A percentile compares a stretch with the other conserved stretches of the same genome.
These are phyloP conservation scores for Escovopsis sp. DNA, from an alignment of 2,329 filamentous ascomycete species.

Conservation along the genomic window DNA sequence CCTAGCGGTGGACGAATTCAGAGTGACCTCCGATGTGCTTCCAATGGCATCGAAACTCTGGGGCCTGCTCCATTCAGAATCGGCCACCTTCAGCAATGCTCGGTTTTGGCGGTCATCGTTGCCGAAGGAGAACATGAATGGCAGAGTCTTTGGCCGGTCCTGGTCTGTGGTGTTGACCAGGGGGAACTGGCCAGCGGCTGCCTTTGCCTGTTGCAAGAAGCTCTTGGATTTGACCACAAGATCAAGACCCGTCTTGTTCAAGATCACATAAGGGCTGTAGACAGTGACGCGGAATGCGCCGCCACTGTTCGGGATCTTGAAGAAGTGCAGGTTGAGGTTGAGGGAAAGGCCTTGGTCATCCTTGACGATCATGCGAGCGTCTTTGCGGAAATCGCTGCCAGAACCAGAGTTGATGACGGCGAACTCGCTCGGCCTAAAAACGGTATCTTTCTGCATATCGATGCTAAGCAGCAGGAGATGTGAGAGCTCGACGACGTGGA, in stretches of 20 bases:
- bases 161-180: conserved; percentile 30
- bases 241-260: conserved; percentile 89
- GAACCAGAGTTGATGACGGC: conserved; percentile 88
- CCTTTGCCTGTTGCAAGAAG: conserved; percentile 68
- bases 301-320: conserved; percentile 75
- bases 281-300: conserved; percentile 93
- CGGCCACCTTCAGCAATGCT: conserved; percentile 71
- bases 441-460: conserved; percentile 88
- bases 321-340: conserved; percentile 80
- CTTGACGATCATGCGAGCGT: conserved; percentile 65
- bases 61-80: conserved; percentile 91
- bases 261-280: conserved; percentile 84
- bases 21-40: conserved; percentile 74
- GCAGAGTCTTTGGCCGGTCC: conserved; percentile 58
- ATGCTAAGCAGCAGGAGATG: conserved; percentile 85
- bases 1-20: conserved; percentile 59
- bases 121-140: conserved; percentile 92
- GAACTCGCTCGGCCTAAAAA: conserved; percentile 91
- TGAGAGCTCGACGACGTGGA: conserved; percentile 91
- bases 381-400: conserved; percentile 76
- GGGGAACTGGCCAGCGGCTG: conserved; percentile 68
- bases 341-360: conserved; percentile 70
- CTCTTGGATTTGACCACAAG: conserved; percentile 81
- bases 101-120: conserved; percentile 85
- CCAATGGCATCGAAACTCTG: conserved; percentile 97